Conservation (phyloP, 179 eudicot genomes). For the Patellifolia procumbens region DNA sequence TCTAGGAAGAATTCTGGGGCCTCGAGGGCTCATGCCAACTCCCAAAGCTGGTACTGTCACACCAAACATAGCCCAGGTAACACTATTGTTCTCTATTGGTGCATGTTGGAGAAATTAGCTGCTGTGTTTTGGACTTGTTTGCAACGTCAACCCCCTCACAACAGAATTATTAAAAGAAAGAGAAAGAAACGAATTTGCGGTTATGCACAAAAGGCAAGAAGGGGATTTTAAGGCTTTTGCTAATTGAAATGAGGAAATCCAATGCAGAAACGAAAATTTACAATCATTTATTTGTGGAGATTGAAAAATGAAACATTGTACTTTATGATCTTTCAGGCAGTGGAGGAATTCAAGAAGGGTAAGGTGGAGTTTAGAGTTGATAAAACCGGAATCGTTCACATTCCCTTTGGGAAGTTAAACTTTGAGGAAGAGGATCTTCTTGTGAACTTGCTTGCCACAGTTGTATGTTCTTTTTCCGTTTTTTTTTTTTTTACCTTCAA, state of each 20-base stretch:
- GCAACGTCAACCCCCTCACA: background rate
- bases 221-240: background rate
- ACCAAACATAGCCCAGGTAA: constrained; percentile 86
- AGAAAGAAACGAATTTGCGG: background rate
- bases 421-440: constrained; percentile 88
- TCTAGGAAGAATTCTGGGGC: constrained; percentile 89
- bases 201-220: background rate
- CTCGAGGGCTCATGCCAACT: constrained; percentile 98
- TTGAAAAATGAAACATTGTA: background rate
- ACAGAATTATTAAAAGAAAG: background rate
- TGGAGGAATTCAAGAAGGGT: constrained; percentile 94
- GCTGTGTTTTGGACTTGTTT: constrained; percentile 6
- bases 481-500: constrained; percentile 17
- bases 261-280: background rate
- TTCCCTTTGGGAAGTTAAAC: constrained; percentile 82
- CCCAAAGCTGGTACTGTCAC: constrained; percentile 99
- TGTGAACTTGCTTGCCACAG: constrained; percentile 69
- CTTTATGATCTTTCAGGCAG: constrained; percentile 56
- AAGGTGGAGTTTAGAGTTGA: constrained; percentile 96
- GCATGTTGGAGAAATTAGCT: background rate
- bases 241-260: background rate
- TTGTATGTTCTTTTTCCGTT: constrained; percentile 64
- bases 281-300: background rate
- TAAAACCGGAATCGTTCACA: constrained; percentile 95
- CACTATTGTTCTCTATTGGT: background rate